Evolutionary conservation across 306 rosid species (phyloP), one percentile per base, ranked within the genome.

Genomic region (Myrica gale): DNA sequence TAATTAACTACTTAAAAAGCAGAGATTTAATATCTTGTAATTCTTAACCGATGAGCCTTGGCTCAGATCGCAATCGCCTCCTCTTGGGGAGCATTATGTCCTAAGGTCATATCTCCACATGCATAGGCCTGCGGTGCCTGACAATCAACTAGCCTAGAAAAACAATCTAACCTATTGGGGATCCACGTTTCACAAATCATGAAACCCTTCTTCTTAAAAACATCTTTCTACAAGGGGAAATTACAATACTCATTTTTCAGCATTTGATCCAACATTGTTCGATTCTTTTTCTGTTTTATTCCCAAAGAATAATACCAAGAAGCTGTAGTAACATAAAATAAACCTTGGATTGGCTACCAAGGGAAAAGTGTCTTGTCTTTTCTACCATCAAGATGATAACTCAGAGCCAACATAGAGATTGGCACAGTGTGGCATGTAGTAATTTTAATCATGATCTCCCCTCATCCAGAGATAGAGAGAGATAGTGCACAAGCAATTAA

Each of bases 281-380:
- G 7, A 13, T 37, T 15, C 46, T 37, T 62, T 62, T 9, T 4
- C 11, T 62, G 46, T n/a, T 62, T n/a, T 41, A 16, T 43, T 7
- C 70, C 70, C 70, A 66, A 44, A 42, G 70, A 62, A 66, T 41
- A 66, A 66, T 15, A 66, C 50, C 70, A 66, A 41, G 50, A 42
- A 16, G 48, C 68, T 66, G 70, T n/a, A 66, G 70, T 17, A 41
- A 66, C 47, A 65, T 19, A 43, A 41, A 39, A 62, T 15, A 16
- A 62, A 62, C 16, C 45, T 9, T 62, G 46, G 5, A 37, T 62
- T 39, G 45, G 45, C 23, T 16, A 13, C 12, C 13, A 16, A 61
- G 44, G 16, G 41, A 7, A 63, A 26, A 41, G 15, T 17, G 7
- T n/a, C 6, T 37, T 37, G 13, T 45, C 13, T 66, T 13, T n/a